Conservation (phyloP, 2,329 filamentous ascomycete genomes). For the Reticulascus tulasneorum region DNA sequence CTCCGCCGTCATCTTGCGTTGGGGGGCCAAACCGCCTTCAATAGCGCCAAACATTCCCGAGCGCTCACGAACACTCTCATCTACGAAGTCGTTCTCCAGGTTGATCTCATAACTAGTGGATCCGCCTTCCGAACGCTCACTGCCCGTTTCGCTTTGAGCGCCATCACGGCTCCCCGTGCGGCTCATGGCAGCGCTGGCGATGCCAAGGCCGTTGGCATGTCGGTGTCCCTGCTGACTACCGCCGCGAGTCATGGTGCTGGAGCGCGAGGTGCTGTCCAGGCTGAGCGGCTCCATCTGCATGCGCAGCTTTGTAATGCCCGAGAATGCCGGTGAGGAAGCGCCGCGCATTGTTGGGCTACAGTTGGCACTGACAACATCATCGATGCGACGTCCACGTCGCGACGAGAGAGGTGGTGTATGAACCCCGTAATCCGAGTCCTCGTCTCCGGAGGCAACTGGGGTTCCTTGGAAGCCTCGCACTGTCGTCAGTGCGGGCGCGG, state of each 20-base stretch:
- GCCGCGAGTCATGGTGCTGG: slow-evolving; percentile 52
- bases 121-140: slow-evolving; percentile 60
- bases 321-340: slow-evolving; percentile 50
- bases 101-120: slow-evolving; percentile 79
- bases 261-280: slow-evolving; percentile 54
- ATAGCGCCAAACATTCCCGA: slow-evolving; percentile 39
- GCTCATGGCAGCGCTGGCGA: slow-evolving; percentile 54
- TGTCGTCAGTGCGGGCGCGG: slow-evolving; percentile 47
- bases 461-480: slow-evolving; percentile 56
- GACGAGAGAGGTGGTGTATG: slow-evolving; percentile 14
- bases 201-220: slow-evolving; percentile 22
- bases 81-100: slow-evolving; percentile 81
- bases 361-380: slow-evolving; percentile 59
- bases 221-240: slow-evolving; percentile 38
- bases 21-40: slow-evolving; percentile 51
- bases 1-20: slow-evolving; percentile 82
- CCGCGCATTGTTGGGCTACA: slow-evolving; percentile 58
- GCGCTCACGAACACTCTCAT: slow-evolving; percentile 52
- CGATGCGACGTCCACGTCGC: slow-evolving; percentile 38
- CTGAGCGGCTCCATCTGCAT: slow-evolving; percentile 76
- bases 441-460: slow-evolving; percentile 51
- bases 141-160: slow-evolving; percentile 48
- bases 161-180: slow-evolving; percentile 53
- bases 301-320: slow-evolving; percentile 79
- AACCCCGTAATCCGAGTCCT: slow-evolving; percentile 49